phyloP scores from a whole-genome alignment of 2,329 filamentous ascomycete species.

The Leptodontidium sp. region DNA sequence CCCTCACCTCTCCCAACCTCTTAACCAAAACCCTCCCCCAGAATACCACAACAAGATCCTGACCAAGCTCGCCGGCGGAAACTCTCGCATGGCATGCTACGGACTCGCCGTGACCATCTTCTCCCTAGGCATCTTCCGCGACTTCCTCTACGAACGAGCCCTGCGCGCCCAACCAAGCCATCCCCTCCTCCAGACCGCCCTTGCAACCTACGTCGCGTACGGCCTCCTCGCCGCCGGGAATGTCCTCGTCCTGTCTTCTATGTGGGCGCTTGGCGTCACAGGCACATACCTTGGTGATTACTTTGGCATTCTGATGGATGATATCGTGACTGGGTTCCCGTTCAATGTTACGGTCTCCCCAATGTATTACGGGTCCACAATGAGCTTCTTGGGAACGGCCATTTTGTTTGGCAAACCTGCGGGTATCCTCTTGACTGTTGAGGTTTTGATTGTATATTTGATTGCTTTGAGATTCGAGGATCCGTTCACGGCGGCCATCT shows the following conservation, averaged over 20 bases:
- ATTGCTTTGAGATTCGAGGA: constrained; percentile 89
- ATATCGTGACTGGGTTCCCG: constrained; percentile 92
- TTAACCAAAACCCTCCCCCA: constrained; percentile 49
- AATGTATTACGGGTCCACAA: constrained; percentile 95
- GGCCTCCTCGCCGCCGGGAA: constrained; percentile 80
- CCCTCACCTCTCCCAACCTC: constrained; percentile 25
- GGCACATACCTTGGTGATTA: constrained; percentile 98
- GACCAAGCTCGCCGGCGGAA: constrained; percentile 85
- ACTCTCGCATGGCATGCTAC: constrained; percentile 84
- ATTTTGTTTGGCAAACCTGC: constrained; percentile 88
- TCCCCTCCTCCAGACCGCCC: constrained; percentile 70
- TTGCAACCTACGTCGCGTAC: constrained; percentile 70
- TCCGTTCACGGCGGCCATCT: constrained; percentile 93
- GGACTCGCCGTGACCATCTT: constrained; percentile 89
- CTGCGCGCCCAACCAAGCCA: constrained; percentile 79
- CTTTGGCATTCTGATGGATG: constrained; percentile 97
- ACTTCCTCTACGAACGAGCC: constrained; percentile 86
- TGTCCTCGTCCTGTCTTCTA: constrained; percentile 84
- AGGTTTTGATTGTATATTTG: constrained; percentile 81
- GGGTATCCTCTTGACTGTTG: constrained; percentile 76
- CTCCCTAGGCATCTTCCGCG: constrained; percentile 86
- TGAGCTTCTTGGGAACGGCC: constrained; percentile 90
- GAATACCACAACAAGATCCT: constrained; percentile 93
- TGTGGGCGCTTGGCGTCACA: constrained; percentile 91
- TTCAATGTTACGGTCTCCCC: constrained; percentile 91